Conservation (phyloP, 1,284 basidiomycete species). For the Meripilus lineatus region DNA sequence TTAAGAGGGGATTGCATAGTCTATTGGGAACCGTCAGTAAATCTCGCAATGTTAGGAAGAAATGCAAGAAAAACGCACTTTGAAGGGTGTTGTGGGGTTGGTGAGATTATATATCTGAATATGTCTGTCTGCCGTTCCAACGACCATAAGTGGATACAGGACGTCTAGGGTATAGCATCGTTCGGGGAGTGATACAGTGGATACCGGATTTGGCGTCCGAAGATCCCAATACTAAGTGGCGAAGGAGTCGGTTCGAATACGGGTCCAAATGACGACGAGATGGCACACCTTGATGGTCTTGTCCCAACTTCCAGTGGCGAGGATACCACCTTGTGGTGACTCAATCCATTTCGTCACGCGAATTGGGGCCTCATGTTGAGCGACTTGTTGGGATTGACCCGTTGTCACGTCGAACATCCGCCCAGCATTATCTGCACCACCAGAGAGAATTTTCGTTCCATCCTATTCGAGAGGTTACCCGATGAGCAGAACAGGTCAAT, state of each 20-base stretch:
- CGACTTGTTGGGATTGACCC: slow-evolving; percentile 69
- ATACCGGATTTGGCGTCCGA: slow-evolving; percentile 67
- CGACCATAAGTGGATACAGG: slow-evolving; percentile 83
- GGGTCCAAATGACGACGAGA: too few relatives aligned
- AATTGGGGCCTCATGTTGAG: slow-evolving; percentile 82
- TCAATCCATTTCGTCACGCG: slow-evolving; percentile 76
- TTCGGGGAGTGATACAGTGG: slow-evolving; percentile 79
- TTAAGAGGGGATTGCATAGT: slow-evolving; percentile 82
- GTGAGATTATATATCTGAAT: slow-evolving; percentile 86
- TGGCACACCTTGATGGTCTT: slow-evolving; percentile 77
- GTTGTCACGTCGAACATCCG: slow-evolving; percentile 80
- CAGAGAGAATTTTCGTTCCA: slow-evolving; percentile 78
- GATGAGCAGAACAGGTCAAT: too few relatives aligned
- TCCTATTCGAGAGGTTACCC: slow-evolving; percentile 39
- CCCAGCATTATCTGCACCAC: slow-evolving; percentile 83
- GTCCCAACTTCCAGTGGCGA: slow-evolving; percentile 90
- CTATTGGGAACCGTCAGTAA: slow-evolving; percentile 33
- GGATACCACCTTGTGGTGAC: slow-evolving; percentile 58
- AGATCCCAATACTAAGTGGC: slow-evolving; percentile 86
- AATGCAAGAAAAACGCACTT: slow-evolving; percentile 42
- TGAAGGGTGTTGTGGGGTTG: slow-evolving; percentile 73
- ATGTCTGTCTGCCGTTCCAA: slow-evolving; percentile 91
- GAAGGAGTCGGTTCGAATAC: background rate
- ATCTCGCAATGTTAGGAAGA: background rate
- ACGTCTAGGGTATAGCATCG: slow-evolving; percentile 88